These are phyloP conservation scores for Boletus patriciae DNA, from an alignment of 768 basidiomycete genomes.

Conservation along the genomic window DNA sequence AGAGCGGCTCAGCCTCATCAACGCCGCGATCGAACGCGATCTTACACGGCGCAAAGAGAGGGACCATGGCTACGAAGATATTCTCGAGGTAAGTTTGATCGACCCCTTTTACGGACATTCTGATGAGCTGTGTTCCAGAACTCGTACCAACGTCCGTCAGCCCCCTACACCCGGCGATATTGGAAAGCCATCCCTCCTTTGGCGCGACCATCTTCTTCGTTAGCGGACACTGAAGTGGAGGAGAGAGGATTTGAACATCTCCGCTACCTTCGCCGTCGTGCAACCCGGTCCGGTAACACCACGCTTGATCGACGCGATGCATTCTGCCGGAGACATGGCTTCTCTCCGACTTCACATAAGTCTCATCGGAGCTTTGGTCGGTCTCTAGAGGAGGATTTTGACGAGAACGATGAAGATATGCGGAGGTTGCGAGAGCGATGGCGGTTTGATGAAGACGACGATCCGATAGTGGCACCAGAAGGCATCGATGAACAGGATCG, in stretches of 20 bases:
- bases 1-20: conserved; percentile 61
- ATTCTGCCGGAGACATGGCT: conserved; percentile 25
- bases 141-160: conserved; percentile 65
- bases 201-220: conserved; percentile 32
- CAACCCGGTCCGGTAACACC: conserved; percentile 80
- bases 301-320: conserved; percentile 68
- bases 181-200: conserved; percentile 61
- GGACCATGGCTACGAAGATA: conserved; percentile 85
- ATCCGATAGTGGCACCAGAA: conserved; percentile 51
- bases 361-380: conserved; percentile 16
- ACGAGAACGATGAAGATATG: conserved; percentile 40
- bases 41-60: conserved; percentile 64
- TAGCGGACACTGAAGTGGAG: conserved; percentile 21
- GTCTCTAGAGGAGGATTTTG: conserved; percentile 28
- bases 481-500: conserved; percentile 70
- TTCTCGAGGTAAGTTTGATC: conserved; percentile 61
- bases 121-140: conserved; percentile 43
- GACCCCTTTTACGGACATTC: neutral
- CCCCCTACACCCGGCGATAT: conserved; percentile 58
- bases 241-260: conserved; percentile 26
- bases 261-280: conserved; percentile 60
- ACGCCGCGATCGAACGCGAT: conserved; percentile 57
- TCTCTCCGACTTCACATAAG: conserved; percentile 12
- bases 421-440: conserved; percentile 56
- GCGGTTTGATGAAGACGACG: conserved; percentile 69